Conservation (phyloP, 192 early-diverging fungal genomes). For the Coemansia sp. region DNA sequence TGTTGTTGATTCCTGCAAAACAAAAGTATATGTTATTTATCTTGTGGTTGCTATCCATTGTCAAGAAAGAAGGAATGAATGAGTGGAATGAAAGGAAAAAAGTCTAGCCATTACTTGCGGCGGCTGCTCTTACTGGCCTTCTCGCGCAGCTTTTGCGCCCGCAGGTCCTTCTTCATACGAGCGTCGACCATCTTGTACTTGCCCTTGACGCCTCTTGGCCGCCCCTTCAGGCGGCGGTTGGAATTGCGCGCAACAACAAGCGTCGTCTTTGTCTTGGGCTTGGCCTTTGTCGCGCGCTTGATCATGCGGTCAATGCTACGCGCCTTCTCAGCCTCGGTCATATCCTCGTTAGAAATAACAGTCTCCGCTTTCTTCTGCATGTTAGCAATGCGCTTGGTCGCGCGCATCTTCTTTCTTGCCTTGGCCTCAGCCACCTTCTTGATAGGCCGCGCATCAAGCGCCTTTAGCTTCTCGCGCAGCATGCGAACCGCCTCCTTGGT, state of each 20-base stretch:
- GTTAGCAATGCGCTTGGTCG: conserved; percentile 71
- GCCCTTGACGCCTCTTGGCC: conserved; percentile 97
- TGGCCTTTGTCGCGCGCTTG: conserved; percentile 74
- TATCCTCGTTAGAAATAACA: conserved; percentile 82
- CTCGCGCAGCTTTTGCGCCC: conserved; percentile 67
- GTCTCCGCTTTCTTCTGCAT: conserved; percentile 85
- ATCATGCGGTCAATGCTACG: conserved; percentile 78
- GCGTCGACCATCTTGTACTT: conserved; percentile 96
- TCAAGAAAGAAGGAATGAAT: no score
- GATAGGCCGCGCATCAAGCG: conserved; percentile 95
- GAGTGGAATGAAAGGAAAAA: no score
- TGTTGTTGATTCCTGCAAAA: no score
- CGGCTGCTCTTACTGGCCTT: conserved; percentile 34
- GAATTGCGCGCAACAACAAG: conserved; percentile 88
- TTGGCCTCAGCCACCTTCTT: conserved; percentile 99
- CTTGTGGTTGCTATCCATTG: no score
- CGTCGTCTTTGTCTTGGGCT: conserved; percentile 73
- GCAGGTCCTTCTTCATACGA: conserved; percentile 94
- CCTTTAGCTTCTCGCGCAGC: conserved; percentile 77
- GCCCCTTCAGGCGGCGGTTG: conserved; percentile 82
- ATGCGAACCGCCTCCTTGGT: conserved; percentile 94
- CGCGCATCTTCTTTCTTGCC: conserved; percentile 89
- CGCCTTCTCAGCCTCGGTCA: conserved; percentile 87
- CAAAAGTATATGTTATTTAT: no score
- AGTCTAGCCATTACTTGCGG: conserved; percentile 2